These are phyloP conservation scores for Cladophialophora bantiana DNA, from an alignment of 2,329 filamentous ascomycete genomes.

Conservation along the genomic window DNA sequence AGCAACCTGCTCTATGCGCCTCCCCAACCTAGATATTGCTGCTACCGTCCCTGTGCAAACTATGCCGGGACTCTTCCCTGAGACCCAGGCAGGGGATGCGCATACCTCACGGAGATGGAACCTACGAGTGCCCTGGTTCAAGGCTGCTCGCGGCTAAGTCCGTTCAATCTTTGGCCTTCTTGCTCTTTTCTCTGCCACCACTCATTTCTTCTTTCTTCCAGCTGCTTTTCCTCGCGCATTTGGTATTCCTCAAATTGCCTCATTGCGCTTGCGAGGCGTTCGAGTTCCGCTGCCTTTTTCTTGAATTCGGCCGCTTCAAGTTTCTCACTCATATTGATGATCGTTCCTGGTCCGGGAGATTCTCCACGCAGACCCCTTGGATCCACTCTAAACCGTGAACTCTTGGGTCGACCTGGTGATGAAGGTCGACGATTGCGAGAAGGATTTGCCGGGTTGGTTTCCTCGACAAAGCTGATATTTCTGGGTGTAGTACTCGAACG, in stretches of 20 bases:
- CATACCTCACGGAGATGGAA: too few species aligned
- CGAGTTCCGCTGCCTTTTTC: slow-evolving; percentile 16
- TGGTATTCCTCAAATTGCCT: slow-evolving; percentile 8
- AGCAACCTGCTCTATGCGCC: neutral
- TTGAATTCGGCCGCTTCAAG: neutral
- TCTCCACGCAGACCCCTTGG: slow-evolving; percentile 32
- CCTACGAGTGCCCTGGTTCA: neutral
- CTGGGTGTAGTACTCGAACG: neutral
- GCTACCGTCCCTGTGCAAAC: too few species aligned
- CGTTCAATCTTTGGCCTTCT: neutral
- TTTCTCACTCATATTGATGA: slow-evolving; percentile 32
- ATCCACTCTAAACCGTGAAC: slow-evolving; percentile 33
- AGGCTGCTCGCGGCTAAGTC: neutral
- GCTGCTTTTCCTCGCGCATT: neutral
- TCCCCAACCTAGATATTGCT: neutral
- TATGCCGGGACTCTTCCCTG: too few species aligned
- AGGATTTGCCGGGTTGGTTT: slow-evolving; percentile 8
- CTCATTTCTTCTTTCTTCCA: neutral
- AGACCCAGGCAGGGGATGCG: too few species aligned
- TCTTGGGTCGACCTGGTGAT: slow-evolving; percentile 27
- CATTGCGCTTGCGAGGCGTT: neutral
- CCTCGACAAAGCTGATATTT: slow-evolving; percentile 11
- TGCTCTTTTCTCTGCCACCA: neutral
- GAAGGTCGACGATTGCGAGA: slow-evolving; percentile 10
- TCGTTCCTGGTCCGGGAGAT: slow-evolving; percentile 34